Evolutionary conservation across 208 protist species (phyloP).

Genomic region (Leishmania tropica): DNA sequence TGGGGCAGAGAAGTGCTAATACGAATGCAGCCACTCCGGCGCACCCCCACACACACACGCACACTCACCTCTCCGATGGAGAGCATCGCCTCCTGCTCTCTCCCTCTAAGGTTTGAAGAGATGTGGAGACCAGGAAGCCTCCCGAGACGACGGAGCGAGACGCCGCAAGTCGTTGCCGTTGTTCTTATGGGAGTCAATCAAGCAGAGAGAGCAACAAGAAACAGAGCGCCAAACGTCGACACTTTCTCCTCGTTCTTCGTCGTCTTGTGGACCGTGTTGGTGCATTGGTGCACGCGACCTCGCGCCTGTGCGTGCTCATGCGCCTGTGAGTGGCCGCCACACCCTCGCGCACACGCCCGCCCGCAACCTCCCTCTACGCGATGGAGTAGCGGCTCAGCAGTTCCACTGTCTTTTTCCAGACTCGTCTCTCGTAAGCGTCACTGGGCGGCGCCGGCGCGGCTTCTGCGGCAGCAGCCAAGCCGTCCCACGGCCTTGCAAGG

Average conservation of each 20-base stretch:
- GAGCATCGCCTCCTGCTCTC: neutral
- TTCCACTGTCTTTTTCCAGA: constrained; percentile 53
- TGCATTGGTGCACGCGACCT: neutral
- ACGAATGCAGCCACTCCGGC: neutral
- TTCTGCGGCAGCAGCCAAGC: neutral
- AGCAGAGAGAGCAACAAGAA: neutral
- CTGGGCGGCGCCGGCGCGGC: neutral
- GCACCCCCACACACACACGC: neutral
- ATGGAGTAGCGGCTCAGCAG: constrained; percentile 47
- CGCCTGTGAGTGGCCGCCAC: neutral
- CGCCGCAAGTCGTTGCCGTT: neutral
- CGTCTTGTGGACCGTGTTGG: neutral
- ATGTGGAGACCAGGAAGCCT: neutral
- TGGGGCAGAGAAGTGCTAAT: neutral
- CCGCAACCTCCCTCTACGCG: neutral
- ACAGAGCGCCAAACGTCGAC: neutral
- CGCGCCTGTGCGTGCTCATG: neutral
- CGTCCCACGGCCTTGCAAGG: neutral
- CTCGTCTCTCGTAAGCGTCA: constrained; percentile 43
- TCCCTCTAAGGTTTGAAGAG: neutral
- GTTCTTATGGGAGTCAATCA: neutral
- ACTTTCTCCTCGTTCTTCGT: neutral
- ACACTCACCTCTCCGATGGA: neutral
- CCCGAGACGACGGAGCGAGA: neutral
- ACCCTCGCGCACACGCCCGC: neutral